Evolutionary conservation across 352 stramenopile genomes (phyloP), one percentile per base, ranked within the genome.

Genomic region (Phytopythium helicoides): DNA sequence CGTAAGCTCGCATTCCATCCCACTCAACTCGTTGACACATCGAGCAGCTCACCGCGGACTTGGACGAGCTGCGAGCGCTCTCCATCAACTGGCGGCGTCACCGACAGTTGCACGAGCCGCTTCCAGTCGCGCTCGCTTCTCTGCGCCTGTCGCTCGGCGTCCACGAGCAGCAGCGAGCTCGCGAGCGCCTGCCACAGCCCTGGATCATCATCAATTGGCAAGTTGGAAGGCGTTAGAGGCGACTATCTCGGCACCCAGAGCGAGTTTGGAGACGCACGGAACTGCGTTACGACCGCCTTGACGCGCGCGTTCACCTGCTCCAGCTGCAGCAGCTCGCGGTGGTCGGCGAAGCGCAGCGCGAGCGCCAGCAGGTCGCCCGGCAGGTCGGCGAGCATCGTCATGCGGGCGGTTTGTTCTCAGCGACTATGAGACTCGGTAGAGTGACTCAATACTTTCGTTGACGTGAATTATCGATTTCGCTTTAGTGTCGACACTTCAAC

Each of bases 341-440:
- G 47, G 50, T 81, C 71, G 0, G 47, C 55, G 48, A 81, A 84
- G 42, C 66, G 67, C 42, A 84, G 64, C 56, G 39, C 64, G 16
- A 66, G 55, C 28, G 54, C 62, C 22, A 84, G 53, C 48, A 84
- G 52, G 22, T 80, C 71, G 10, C 57, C 54, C 37, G 71, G 73
- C 58, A 84, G 52, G 16, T 79, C 62, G 41, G 48, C 53, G 33
- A n/a, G n/a, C n/a, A 76, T 47, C 41, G 45, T 11, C 11, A 45
- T 48, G 31, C 19, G 53, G 56, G 56, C 5, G 8, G 22, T 41
- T 33, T 33, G 28, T 33, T 33, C 28, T 33, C 28, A 33, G 28
- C 5, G 9, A 33, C 9, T 5, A 33, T 10, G 28, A 33, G 28
- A 5, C n/a, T n/a, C n/a, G n/a, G n/a, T n/a, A n/a, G n/a, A n/a